phyloP scores from a whole-genome alignment of 1,284 basidiomycete genomes.

The Cryptococcus sp. region DNA sequence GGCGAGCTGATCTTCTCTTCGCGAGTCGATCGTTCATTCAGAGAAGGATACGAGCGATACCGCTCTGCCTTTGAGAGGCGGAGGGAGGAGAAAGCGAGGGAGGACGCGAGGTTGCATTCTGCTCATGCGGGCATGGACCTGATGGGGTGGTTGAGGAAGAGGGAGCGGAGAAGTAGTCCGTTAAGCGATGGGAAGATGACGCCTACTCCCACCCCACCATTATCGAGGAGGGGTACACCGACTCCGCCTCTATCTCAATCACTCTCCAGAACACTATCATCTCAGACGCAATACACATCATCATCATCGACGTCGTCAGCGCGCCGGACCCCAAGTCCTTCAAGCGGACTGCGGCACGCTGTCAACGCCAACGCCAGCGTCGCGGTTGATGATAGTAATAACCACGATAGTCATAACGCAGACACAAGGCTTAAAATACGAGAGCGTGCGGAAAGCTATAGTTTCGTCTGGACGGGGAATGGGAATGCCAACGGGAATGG shows the following conservation, averaged over 20 bases:
- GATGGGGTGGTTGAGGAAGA: neutral
- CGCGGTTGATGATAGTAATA: neutral
- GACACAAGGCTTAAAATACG: neutral
- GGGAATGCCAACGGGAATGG: too few species aligned
- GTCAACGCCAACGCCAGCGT: too few species aligned
- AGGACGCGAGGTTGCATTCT: conserved; percentile 27
- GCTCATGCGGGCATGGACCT: conserved; percentile 5
- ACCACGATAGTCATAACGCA: too few species aligned
- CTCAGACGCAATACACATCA: too few species aligned
- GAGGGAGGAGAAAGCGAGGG: conserved; percentile 63
- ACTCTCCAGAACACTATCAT: conserved; percentile 8
- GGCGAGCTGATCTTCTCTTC: conserved; percentile 96
- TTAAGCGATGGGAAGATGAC: conserved; percentile 1
- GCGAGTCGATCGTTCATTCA: conserved; percentile 76
- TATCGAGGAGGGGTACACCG: conserved; percentile 25
- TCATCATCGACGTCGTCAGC: too few species aligned
- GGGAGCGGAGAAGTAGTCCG: conserved; percentile 1
- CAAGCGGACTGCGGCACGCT: neutral
- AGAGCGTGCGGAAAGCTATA: conserved; percentile 31
- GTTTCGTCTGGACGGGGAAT: conserved; percentile 19
- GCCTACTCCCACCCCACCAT: conserved; percentile 28
- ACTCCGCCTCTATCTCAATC: conserved; percentile 12
- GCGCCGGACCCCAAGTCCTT: neutral
- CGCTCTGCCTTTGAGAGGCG: conserved; percentile 84
- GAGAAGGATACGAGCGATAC: conserved; percentile 91